Conservation (phyloP, 805 yeast genomes). For the Ogataea siamensis region DNA sequence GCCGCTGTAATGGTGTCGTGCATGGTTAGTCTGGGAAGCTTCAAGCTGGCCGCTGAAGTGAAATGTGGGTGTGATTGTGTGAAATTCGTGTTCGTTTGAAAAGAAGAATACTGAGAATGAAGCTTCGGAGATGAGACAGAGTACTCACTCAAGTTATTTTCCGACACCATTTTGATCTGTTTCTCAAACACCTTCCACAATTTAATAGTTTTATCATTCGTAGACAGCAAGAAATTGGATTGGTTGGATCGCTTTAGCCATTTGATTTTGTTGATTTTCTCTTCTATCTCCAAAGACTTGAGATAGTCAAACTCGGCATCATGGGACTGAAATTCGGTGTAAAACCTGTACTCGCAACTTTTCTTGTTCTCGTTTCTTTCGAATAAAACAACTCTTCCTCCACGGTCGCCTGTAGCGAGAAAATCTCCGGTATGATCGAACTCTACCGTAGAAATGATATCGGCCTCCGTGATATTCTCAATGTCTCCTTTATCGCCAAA, state of each 20-base stretch:
- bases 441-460: slow-evolving; percentile 94
- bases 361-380: slow-evolving; percentile 78
- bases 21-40: slow-evolving; percentile 82
- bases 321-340: slow-evolving; percentile 96
- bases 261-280: slow-evolving; percentile 94
- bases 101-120: slow-evolving; percentile 27
- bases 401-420: slow-evolving; percentile 97
- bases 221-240: slow-evolving; percentile 85
- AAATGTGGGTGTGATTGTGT: slow-evolving; percentile 19
- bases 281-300: slow-evolving; percentile 95
- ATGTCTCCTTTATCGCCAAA: slow-evolving; percentile 98
- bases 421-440: slow-evolving; percentile 94
- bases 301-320: slow-evolving; percentile 98
- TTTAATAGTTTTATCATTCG: slow-evolving; percentile 98
- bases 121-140: slow-evolving; percentile 14
- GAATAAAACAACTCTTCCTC: slow-evolving; percentile 95
- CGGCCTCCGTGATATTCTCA: slow-evolving; percentile 94
- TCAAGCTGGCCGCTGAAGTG: slow-evolving; percentile 43
- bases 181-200: slow-evolving; percentile 95
- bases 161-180: slow-evolving; percentile 86
- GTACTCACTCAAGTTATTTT: slow-evolving; percentile 70
- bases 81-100: slow-evolving; percentile 27
- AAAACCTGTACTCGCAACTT: slow-evolving; percentile 90
- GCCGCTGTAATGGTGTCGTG: slow-evolving; percentile 96
- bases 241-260: slow-evolving; percentile 90